Conservation (phyloP, 176 grass and related monocot genomes). For the Coix lacrymajobi region DNA sequence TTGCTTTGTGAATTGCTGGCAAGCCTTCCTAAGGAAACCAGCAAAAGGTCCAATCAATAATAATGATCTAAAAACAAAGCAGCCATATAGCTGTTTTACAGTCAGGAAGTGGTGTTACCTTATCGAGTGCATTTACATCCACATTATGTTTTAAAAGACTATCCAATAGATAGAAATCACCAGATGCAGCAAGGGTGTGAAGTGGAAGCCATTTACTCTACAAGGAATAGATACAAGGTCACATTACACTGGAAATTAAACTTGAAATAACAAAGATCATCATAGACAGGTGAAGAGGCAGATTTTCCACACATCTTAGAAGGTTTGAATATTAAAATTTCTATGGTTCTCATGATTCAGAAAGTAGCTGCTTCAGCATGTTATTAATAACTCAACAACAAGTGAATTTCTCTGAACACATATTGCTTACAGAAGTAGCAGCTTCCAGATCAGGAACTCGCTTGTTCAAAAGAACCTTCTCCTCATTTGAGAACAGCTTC, state of each 20-base stretch:
- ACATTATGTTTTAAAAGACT: constrained; percentile 63
- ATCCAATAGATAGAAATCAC: constrained; percentile 89
- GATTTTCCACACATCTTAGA: not conserved
- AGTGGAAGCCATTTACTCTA: constrained; percentile 89
- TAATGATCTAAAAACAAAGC: not conserved
- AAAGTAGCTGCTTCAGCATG: not conserved
- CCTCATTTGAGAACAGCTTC: constrained; percentile 73
- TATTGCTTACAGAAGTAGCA: constrained; percentile 62
- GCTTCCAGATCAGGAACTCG: constrained; percentile 75
- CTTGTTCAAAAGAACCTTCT: constrained; percentile 75
- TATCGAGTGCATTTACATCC: constrained; percentile 84
- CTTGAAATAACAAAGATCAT: constrained; percentile 3
- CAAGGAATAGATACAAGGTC: constrained; percentile 6
- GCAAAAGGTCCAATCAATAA: not conserved
- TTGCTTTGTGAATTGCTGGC: constrained; percentile 80
- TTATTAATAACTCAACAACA: not conserved
- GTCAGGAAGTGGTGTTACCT: constrained; percentile 41
- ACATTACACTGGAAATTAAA: constrained; percentile 14
- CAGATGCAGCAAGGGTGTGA: constrained; percentile 81
- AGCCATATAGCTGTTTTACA: not conserved
- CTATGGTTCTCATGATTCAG: not conserved
- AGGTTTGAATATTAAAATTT: not conserved
- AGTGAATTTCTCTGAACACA: not conserved
- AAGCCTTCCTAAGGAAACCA: constrained; percentile 58
- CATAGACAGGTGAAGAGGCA: not conserved